Percentiles rank a stretch among this genome's conserved stretches.
phyloP scores from a whole-genome alignment of 495 filamentous ascomycete genomes.

The Neurospora sp. region DNA sequence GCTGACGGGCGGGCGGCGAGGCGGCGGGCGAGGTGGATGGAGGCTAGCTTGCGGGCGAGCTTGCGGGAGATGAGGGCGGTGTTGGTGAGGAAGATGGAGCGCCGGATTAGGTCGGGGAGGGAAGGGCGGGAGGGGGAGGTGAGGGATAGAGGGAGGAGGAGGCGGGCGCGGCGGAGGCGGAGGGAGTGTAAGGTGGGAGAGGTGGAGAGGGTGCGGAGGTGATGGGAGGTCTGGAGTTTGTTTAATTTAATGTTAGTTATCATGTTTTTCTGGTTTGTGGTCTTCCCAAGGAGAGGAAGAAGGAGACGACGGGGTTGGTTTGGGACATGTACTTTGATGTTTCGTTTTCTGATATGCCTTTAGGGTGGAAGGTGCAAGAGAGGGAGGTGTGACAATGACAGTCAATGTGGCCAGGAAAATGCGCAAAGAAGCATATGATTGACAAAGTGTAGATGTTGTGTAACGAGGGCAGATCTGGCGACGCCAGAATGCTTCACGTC shows the following conservation, averaged over 20 bases:
- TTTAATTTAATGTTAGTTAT: not conserved
- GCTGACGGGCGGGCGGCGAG: too few relatives aligned
- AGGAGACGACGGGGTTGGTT: not conserved
- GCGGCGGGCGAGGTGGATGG: slow-evolving; percentile 35
- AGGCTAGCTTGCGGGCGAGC: slow-evolving; percentile 40
- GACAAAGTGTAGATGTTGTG: not conserved
- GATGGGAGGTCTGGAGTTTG: slow-evolving; percentile 40
- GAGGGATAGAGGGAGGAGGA: slow-evolving; percentile 37
- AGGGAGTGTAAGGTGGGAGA: slow-evolving; percentile 44
- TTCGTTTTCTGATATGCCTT: not conserved
- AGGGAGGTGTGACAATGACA: not conserved
- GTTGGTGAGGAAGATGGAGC: slow-evolving; percentile 50
- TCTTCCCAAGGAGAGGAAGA: not conserved
- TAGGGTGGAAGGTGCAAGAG: not conserved
- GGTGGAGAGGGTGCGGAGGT: slow-evolving; percentile 41
- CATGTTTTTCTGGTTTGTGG: not conserved
- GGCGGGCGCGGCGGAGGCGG: slow-evolving; percentile 42
- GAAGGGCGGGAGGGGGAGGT: slow-evolving; percentile 41
- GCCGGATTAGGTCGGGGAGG: slow-evolving; percentile 37
- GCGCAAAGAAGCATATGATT: not conserved
- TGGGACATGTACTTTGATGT: not conserved
- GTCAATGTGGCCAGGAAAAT: not conserved
- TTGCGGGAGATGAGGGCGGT: slow-evolving; percentile 43
- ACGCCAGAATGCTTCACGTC: not conserved
- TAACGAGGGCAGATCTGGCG: not conserved